Percentiles rank a stretch among this genome's conserved stretches.
Conservation (phyloP, 2,329 filamentous ascomycete species). For the Verticillium isaacii region DNA sequence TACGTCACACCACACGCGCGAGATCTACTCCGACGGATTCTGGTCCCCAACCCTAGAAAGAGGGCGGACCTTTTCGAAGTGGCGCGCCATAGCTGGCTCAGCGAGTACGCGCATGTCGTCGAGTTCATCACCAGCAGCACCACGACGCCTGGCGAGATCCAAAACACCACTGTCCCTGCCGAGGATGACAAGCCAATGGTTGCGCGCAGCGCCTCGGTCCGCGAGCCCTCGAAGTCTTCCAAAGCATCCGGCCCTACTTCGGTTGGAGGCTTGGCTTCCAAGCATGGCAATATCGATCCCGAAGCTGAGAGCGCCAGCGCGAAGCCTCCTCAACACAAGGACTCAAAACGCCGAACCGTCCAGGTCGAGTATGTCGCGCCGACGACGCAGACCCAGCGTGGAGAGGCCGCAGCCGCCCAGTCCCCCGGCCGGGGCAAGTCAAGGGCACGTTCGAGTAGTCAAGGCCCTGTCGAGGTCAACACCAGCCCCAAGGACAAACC, state of each 20-base stretch:
- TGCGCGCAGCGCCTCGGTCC: conserved; percentile 85
- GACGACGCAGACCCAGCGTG: conserved; percentile 77
- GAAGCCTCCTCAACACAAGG: conserved; percentile 64
- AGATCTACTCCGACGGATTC: conserved; percentile 84
- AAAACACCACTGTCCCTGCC: conserved; percentile 66
- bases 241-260: conserved; percentile 44
- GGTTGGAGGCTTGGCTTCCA: conserved; percentile 63
- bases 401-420: conserved; percentile 28
- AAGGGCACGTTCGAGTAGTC: conserved; percentile 44
- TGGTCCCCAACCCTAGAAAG: conserved; percentile 92
- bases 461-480: conserved; percentile 43
- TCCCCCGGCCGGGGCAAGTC: conserved; percentile 19
- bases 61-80: conserved; percentile 96
- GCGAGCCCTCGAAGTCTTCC: conserved; percentile 71
- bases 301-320: conserved; percentile 49
- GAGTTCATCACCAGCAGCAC: conserved; percentile 96
- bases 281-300: conserved; percentile 69
- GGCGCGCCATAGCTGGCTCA: conserved; percentile 95
- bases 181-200: conserved; percentile 53
- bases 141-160: conserved; percentile 79
- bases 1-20: conserved; percentile 96
- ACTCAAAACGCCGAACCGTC: conserved; percentile 88
- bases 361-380: conserved; percentile 98
- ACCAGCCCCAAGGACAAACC: conserved; percentile 48
- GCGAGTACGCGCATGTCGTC: conserved; percentile 93